phyloP scores from a whole-genome alignment of 1,139 yeast genomes.

The Candida frijolesensis region DNA sequence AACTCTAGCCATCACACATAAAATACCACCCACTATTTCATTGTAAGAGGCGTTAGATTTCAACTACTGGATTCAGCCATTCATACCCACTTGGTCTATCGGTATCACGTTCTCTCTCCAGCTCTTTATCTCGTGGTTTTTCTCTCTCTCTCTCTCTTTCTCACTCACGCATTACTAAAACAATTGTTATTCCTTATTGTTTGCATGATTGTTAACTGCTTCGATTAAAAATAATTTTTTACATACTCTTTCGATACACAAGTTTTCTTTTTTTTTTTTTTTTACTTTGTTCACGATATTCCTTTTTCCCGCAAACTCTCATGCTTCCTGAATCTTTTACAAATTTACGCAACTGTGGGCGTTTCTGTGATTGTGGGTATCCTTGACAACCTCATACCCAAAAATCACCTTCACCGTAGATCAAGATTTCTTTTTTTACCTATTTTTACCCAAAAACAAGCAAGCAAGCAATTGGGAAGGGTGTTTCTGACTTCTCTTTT shows the following conservation, averaged over 20 bases:
- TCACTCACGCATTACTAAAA: not conserved
- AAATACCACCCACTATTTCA: not conserved
- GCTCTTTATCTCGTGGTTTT: not conserved
- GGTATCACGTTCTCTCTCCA: no score
- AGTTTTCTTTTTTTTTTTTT: not conserved
- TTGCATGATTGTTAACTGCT: not conserved
- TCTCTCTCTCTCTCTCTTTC: not conserved
- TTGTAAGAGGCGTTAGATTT: not conserved
- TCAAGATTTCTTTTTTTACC: constrained; percentile 2
- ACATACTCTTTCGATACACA: constrained; percentile 5
- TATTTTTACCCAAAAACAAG: not conserved
- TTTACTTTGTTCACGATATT: not conserved
- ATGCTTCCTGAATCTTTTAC: not conserved
- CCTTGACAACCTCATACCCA: not conserved
- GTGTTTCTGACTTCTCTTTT: no score
- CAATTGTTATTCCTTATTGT: not conserved
- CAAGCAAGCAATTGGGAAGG: no score
- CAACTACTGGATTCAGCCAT: not conserved
- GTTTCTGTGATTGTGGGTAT: not conserved
- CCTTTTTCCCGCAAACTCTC: not conserved
- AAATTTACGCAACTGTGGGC: not conserved
- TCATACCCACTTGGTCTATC: no score
- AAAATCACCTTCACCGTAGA: constrained; percentile 1
- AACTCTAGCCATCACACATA: not conserved
- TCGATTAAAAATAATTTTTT: not conserved